Conservation (phyloP, 1,284 basidiomycete genomes). For the Phylloboletellus chloephorus region DNA sequence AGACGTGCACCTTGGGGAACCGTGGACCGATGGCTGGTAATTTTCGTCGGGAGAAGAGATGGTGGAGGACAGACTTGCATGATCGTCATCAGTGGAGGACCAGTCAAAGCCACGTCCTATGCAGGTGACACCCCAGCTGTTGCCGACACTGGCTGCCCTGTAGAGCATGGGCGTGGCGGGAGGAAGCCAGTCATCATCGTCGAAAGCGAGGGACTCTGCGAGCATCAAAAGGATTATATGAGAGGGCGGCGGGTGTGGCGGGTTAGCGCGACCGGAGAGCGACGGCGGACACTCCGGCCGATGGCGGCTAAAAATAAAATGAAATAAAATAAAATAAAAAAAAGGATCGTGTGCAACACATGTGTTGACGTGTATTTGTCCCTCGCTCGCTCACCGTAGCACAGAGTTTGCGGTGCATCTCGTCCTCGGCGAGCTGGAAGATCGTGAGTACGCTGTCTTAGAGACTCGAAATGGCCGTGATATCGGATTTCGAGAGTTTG, state of each 20-base stretch:
- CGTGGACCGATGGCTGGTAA: slow-evolving; percentile 6
- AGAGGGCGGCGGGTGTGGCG: background rate
- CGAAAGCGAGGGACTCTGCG: slow-evolving; percentile 53
- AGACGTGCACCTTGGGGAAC: slow-evolving; percentile 12
- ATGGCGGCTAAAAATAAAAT: no score
- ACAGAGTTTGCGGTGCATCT: no score
- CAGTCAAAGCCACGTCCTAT: slow-evolving; percentile 79
- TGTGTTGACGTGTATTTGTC: slow-evolving; percentile 27
- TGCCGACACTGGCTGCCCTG: slow-evolving; percentile 59
- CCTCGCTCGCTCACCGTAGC: no score
- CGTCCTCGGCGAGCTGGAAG: slow-evolving; percentile 34
- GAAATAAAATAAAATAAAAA: no score
- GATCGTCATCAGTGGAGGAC: slow-evolving; percentile 41
- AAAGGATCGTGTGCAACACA: no score
- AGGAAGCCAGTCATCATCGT: slow-evolving; percentile 57
- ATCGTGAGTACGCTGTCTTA: slow-evolving; percentile 34
- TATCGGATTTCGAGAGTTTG: slow-evolving; percentile 1
- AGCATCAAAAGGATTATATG: slow-evolving; percentile 40
- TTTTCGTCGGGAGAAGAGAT: slow-evolving; percentile 9
- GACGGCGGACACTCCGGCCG: background rate
- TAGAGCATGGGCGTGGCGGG: slow-evolving; percentile 47
- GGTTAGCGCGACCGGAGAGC: background rate
- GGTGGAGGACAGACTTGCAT: slow-evolving; percentile 9
- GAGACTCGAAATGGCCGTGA: background rate
- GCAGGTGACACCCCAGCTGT: slow-evolving; percentile 77